Base-by-base conservation (phyloP, 2,329 filamentous ascomycete genomes). In the Phyllosticta citribraziliensis region DNA sequence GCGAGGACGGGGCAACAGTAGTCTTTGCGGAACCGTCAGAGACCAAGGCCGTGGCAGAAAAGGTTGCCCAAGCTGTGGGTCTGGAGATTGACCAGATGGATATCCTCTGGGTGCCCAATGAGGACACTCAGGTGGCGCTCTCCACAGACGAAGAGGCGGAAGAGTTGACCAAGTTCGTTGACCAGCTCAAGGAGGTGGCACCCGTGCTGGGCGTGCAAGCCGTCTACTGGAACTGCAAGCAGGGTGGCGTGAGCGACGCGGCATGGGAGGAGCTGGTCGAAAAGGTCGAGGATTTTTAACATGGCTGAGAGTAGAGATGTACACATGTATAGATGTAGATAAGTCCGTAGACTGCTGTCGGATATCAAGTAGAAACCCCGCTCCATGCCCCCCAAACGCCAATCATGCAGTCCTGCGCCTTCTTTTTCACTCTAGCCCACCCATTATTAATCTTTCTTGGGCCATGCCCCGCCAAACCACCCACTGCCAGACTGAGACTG, bases 81-180 rank as follows among this genome's bases (percentile, higher is more conserved):
- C 74, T 95, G 63, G 82, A 87, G 62, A 82, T 95, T 54, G 77
- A 88, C 60, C 87, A 84, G 66, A 85, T 85, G 19, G 89, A 95
- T 61, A 93, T 97, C 58, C 81, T 96, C 52, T 97, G 90, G 87
- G 84, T 87, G 63, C 83, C 91, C 0, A 94, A 93, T 63, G 84
- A 87, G 68, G 91, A 96, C 64, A 92, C 88, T 0, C 84, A 83
- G 70, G 83, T 89, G 19, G 77, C 78, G 8, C 67, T 92, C 50
- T 81, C 87, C 62, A 80, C 82, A 17, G 76, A 80, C 14, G 78
- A 82, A 12, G 79, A 82, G 1, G 79, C 81, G 0, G 76, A 81
- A 56, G 76, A 78, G 19, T 76, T 97, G 27, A 78, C 79, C 52
- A 77, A 81, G 3, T 82, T 95, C 57, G 63, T 86, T 20, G 78